Evolutionary conservation across 192 early-diverging fungal species (phyloP).

Genomic region (Coemansia asiatica): DNA sequence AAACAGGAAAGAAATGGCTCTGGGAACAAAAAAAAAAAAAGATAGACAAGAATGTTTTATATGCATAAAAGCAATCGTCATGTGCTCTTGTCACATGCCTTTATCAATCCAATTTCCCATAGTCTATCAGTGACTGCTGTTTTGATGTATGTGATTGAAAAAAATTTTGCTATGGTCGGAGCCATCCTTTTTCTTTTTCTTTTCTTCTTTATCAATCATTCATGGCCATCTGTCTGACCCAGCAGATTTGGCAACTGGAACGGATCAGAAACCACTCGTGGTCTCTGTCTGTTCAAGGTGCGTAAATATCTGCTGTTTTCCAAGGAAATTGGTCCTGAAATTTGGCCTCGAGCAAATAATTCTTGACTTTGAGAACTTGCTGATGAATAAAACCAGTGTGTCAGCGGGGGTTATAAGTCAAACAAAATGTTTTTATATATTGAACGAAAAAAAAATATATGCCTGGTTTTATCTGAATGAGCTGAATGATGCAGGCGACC

Average conservation of each 20-base stretch:
- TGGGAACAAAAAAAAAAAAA: neutral
- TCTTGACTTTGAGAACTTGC: constrained; percentile 2
- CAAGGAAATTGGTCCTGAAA: neutral
- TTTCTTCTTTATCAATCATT: neutral
- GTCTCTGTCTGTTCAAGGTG: neutral
- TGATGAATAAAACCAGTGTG: constrained; percentile 4
- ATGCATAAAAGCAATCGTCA: neutral
- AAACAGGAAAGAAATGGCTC: neutral
- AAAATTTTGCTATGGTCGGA: too few species aligned
- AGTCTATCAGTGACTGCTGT: neutral
- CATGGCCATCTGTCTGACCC: neutral
- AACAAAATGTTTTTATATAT: too few species aligned
- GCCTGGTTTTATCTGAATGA: neutral
- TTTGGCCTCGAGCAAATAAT: neutral
- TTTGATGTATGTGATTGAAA: too few species aligned
- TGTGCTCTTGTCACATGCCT: neutral
- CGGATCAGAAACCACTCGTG: neutral
- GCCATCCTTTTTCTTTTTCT: neutral
- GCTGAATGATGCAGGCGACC: neutral
- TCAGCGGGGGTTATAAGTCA: constrained; percentile 3
- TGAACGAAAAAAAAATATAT: neutral
- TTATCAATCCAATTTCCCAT: neutral
- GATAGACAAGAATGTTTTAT: neutral
- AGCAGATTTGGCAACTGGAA: neutral
- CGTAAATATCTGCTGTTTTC: neutral